phyloP scores from a whole-genome alignment of 495 filamentous ascomycete species.

The Copromyces sp. region DNA sequence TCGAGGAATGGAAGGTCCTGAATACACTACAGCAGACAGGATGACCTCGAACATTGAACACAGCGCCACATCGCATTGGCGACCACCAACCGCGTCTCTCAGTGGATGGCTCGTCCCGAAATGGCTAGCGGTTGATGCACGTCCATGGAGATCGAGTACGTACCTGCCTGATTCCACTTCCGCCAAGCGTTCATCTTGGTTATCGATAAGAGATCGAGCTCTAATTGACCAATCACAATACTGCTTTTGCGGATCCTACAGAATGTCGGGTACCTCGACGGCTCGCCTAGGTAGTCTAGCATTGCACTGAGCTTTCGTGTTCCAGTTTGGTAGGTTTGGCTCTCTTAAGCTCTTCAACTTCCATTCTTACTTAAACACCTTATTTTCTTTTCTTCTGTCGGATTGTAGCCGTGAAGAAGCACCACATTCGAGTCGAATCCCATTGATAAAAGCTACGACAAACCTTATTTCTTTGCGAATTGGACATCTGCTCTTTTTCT shows the following conservation, averaged over 20 bases:
- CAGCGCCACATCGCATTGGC: not conserved
- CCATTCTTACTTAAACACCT: not conserved
- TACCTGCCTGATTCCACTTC: not conserved
- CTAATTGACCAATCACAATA: not conserved
- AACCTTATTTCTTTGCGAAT: not conserved
- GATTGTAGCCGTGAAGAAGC: not conserved
- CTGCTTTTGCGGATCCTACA: not conserved
- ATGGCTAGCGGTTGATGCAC: not conserved
- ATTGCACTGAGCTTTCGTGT: no score
- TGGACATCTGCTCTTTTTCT: not conserved
- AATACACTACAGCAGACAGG: not conserved
- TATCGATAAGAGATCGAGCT: not conserved
- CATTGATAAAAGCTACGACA: not conserved
- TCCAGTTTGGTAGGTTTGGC: not conserved
- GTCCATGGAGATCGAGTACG: not conserved
- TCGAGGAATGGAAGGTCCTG: not conserved
- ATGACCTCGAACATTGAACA: not conserved
- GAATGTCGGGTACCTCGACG: not conserved
- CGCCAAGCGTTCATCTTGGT: not conserved
- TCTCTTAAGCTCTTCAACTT: not conserved
- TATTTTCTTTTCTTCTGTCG: not conserved
- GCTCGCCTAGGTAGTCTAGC: not conserved
- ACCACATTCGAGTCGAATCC: not conserved
- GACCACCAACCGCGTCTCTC: not conserved
- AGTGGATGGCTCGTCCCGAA: not conserved